A percentile compares a stretch with the other conserved stretches of the same genome.
Conservation (phyloP, 331 rosid genomes). For the Malus hybrid region DNA sequence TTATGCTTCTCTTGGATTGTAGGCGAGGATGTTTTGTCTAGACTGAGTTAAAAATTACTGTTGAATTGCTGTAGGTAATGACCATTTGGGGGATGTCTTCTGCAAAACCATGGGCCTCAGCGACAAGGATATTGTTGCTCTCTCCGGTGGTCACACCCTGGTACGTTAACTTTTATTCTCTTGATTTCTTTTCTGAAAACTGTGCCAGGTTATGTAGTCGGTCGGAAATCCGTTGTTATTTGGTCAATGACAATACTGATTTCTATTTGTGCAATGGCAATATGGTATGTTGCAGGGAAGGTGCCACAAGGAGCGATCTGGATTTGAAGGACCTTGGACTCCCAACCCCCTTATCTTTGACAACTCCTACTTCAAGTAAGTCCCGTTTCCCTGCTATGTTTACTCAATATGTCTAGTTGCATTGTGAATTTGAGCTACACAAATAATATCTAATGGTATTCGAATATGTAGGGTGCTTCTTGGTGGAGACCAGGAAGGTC, state of each 20-base stretch:
- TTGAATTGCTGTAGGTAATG: constrained; percentile 51
- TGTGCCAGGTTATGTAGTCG: no score
- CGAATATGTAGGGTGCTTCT: constrained; percentile 46
- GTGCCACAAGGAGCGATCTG: constrained; percentile 98
- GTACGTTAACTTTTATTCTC: constrained; percentile 1
- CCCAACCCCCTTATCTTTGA: constrained; percentile 85
- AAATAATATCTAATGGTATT: background rate
- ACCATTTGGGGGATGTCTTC: constrained; percentile 82
- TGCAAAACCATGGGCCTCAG: constrained; percentile 75
- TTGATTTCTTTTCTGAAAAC: no score
- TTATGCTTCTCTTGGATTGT: no score
- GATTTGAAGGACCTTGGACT: constrained; percentile 99
- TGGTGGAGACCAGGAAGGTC: constrained; percentile 84
- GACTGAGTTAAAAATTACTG: background rate
- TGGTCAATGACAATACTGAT: no score
- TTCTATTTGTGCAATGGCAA: no score
- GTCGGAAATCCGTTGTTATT: no score
- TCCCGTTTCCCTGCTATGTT: background rate
- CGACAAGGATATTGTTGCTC: constrained; percentile 88
- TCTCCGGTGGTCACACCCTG: constrained; percentile 91
- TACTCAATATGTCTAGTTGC: no score
- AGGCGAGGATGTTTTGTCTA: no score
- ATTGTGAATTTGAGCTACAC: no score
- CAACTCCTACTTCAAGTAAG: constrained; percentile 78
- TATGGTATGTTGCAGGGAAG: constrained; percentile 46